phyloP scores from a whole-genome alignment of 1,139 yeast genomes.

The Nakaseomyces nivariensis region DNA sequence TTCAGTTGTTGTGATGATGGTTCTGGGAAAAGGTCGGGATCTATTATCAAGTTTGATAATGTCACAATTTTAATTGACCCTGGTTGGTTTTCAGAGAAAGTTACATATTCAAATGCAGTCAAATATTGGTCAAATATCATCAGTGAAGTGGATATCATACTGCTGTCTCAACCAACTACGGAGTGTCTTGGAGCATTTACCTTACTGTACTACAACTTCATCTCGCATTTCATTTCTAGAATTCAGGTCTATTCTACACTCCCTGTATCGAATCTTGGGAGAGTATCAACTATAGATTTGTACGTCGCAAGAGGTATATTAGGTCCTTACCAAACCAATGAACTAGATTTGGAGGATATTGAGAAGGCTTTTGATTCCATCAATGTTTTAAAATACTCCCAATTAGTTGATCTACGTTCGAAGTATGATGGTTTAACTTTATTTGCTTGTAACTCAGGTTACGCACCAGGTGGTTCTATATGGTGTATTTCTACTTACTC shows the following conservation, averaged over 20 bases:
- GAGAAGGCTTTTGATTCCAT: conserved; percentile 72
- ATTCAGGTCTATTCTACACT: conserved; percentile 80
- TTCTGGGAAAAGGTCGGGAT: conserved; percentile 26
- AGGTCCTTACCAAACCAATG: conserved; percentile 59
- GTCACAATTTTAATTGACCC: conserved; percentile 60
- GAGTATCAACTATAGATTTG: conserved; percentile 73
- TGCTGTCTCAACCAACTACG: conserved; percentile 78
- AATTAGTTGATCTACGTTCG: conserved; percentile 49
- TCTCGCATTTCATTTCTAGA: conserved; percentile 44
- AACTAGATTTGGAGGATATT: conserved; percentile 61
- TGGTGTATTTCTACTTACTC: conserved; percentile 71
- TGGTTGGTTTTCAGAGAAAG: conserved; percentile 51
- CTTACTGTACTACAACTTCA: conserved; percentile 51
- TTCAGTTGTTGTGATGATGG: conserved; percentile 25
- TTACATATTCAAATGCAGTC: conserved; percentile 18
- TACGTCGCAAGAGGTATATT: conserved; percentile 63
- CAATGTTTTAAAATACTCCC: conserved; percentile 64
- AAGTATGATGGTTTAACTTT: conserved; percentile 54
- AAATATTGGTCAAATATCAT: conserved; percentile 37
- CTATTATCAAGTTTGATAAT: conserved; percentile 32
- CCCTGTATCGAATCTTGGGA: conserved; percentile 80
- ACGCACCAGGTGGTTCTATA: conserved; percentile 73
- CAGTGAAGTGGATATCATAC: conserved; percentile 51
- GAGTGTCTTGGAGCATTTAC: conserved; percentile 78
- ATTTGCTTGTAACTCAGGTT: conserved; percentile 89